Percentiles rank a stretch among this genome's conserved stretches.
phyloP scores from a whole-genome alignment of 306 rosid species.

The Morella rubra region DNA sequence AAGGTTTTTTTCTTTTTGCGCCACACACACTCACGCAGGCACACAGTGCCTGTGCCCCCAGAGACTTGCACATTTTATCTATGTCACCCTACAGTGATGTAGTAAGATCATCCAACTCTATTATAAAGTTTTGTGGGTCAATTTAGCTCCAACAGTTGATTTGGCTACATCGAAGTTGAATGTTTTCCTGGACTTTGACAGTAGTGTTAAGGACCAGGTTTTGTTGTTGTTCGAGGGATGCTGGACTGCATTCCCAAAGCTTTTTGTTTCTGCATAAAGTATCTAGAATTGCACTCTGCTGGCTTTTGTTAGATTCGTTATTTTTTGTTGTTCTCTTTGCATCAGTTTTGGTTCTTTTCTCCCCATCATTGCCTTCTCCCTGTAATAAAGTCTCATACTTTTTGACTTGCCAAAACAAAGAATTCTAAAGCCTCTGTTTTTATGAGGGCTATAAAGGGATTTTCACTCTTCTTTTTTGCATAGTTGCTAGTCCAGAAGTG shows the following conservation, averaged over 20 bases:
- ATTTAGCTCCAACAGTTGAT: not conserved
- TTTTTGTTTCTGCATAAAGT: not conserved
- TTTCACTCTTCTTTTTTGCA: too few species aligned
- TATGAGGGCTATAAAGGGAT: too few species aligned
- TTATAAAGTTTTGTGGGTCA: not conserved
- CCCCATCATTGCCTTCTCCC: too few species aligned
- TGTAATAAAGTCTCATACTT: too few species aligned
- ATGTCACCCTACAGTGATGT: not conserved
- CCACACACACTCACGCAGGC: too few species aligned
- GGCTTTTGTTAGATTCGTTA: not conserved
- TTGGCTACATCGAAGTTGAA: not conserved
- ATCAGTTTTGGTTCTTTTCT: too few species aligned
- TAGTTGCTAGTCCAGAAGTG: too few species aligned
- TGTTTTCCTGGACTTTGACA: not conserved
- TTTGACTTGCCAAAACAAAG: too few species aligned
- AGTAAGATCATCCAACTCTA: not conserved
- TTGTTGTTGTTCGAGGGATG: not conserved
- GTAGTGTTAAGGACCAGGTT: not conserved
- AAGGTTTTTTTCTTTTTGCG: constrained; percentile 46
- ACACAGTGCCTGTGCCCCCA: too few species aligned
- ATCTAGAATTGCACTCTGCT: not conserved
- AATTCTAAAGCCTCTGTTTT: too few species aligned
- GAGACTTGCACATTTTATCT: too few species aligned
- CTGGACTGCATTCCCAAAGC: not conserved
- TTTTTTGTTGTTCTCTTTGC: not conserved